These are phyloP conservation scores for Citrus inodora DNA, from an alignment of 345 rosid species.

Conservation along the genomic window DNA sequence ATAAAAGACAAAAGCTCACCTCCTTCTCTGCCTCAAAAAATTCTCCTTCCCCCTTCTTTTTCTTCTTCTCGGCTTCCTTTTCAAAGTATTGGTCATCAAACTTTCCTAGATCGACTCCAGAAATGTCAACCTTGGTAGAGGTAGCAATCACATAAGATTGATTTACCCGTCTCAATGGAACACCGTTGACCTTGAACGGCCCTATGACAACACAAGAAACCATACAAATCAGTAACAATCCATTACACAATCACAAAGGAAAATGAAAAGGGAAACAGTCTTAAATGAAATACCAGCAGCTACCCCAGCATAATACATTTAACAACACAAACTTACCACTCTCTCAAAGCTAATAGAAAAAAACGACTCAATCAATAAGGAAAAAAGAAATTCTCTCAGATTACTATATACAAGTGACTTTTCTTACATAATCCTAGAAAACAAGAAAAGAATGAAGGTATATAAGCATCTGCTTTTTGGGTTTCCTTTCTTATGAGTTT, in stretches of 20 bases:
- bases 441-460: not conserved
- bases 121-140: slow-evolving; percentile 66
- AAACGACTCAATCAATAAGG: not conserved
- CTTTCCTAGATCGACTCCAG: slow-evolving; percentile 48
- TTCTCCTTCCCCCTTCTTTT: slow-evolving; percentile 68
- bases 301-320: not conserved
- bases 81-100: slow-evolving; percentile 60
- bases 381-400: not conserved
- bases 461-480: not conserved
- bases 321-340: not conserved
- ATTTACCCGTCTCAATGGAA: slow-evolving; percentile 65
- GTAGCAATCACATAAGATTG: slow-evolving; percentile 66
- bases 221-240: not conserved
- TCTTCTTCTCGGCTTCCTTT: slow-evolving; percentile 74
- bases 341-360: not conserved
- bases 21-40: slow-evolving; percentile 81
- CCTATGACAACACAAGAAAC: slow-evolving; percentile 29
- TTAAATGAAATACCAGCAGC: not conserved
- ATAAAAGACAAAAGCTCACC: slow-evolving; percentile 34
- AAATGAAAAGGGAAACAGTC: not conserved
- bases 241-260: not conserved
- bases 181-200: slow-evolving; percentile 77
- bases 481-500: not conserved
- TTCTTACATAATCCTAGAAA: not conserved
- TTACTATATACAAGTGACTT: not conserved